Evolutionary conservation across 768 basidiomycete genomes (phyloP), one percentile per base, ranked within the genome.

Genomic region (Boletus vinaceobasis): DNA sequence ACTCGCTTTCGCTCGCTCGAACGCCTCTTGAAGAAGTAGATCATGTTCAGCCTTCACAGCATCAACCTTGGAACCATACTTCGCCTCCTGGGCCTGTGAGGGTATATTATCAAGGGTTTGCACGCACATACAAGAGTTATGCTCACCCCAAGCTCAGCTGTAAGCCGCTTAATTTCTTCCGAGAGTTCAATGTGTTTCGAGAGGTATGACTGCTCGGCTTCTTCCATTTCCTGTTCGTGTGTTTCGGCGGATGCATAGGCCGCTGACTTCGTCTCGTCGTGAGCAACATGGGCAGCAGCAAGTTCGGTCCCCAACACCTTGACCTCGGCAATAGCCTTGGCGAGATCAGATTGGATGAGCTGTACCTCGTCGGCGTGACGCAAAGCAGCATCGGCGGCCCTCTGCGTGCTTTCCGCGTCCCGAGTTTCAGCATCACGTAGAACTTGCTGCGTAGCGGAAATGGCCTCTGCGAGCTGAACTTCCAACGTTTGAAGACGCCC

Each of bases 1-100:
- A 67, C 74, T 46, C 59, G 85, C 91, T 82, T 91, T 92, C 17
- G 90, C 89, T 43, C 81, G 83, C 55, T 87, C 81, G 67, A 91
- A 90, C 4, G 85, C 87, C 53, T 88, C 82, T 58, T 84, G 74
- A 17, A 91, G 72, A 40, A 83, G 75, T 47, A 73, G 71, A 14
- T 77, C 76, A 57, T 90, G 86, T 60, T 90, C 86, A 17, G 74
- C 78, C 61, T 85, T 84, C 38, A 89, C 81, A 15, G 64, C 78
- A 13, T 85, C 82, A 26, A 92, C 80, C 68, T 85, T 87, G 8
- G 77, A 75, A 64, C 78, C 74, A 66, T 91, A 91, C 47, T 83
- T 76, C 21, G 79, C 72, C 66, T 90, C 87, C 75, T 90, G 83
- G 46, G 75, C 74, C 91, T 92, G 61, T 37, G 38, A 36, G 58